phyloP scores from a whole-genome alignment of 2,329 filamentous ascomycete species.

The Claviceps citrina region DNA sequence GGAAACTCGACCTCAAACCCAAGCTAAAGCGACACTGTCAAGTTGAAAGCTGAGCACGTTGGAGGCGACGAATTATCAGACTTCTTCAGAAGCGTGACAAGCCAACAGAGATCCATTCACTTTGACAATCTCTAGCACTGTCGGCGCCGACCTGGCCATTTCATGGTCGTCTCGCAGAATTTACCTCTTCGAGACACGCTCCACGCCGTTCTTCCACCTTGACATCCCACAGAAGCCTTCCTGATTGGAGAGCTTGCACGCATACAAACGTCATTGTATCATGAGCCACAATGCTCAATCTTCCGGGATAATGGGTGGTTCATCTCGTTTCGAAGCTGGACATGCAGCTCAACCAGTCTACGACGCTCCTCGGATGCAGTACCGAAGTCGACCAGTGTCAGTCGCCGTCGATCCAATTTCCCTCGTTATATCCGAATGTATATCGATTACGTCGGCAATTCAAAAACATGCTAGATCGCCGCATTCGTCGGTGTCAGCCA shows the following conservation, averaged over 20 bases:
- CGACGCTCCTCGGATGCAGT: slow-evolving; percentile 36
- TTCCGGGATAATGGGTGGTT: not conserved
- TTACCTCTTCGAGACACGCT: not conserved
- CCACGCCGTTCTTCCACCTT: not conserved
- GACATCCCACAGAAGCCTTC: not conserved
- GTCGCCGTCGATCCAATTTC: slow-evolving; percentile 84
- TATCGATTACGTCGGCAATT: slow-evolving; percentile 94
- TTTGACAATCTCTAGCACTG: too few relatives aligned
- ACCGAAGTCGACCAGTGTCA: slow-evolving; percentile 47
- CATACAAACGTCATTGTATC: not conserved
- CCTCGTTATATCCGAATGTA: slow-evolving; percentile 94
- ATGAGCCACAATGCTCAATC: slow-evolving; percentile 5
- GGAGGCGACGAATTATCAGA: too few relatives aligned
- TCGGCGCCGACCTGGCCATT: not conserved
- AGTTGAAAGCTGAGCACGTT: too few relatives aligned
- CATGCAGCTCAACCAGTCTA: not conserved
- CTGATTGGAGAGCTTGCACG: not conserved
- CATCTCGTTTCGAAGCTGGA: not conserved
- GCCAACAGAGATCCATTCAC: too few relatives aligned
- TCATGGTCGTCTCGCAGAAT: not conserved
- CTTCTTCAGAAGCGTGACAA: too few relatives aligned
- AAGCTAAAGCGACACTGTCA: too few relatives aligned
- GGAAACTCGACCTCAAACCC: too few relatives aligned
- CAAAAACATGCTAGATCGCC: slow-evolving; percentile 94
- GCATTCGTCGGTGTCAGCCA: slow-evolving; percentile 89